Evolutionary conservation across 441 rosid genomes (phyloP).

Genomic region (Jatropha multifida): DNA sequence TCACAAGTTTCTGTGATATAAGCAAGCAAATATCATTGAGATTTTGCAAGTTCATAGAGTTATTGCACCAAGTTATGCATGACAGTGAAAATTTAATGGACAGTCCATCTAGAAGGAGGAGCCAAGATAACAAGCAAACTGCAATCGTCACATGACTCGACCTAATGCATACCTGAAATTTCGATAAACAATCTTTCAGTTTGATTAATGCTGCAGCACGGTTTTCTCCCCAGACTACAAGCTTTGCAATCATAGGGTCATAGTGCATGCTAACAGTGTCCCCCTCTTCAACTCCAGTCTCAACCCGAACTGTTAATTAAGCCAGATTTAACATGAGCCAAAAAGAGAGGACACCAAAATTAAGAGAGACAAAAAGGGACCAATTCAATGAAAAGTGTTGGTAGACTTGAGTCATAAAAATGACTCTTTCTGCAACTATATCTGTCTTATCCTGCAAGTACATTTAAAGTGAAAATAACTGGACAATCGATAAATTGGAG

Average conservation of each 20-base stretch:
- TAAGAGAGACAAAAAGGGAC: not conserved
- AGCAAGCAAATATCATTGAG: not conserved
- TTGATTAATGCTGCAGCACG: constrained; percentile 82
- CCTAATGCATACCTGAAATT: constrained; percentile 66
- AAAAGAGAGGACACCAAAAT: constrained; percentile 9
- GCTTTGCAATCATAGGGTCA: constrained; percentile 99
- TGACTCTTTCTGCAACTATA: not conserved
- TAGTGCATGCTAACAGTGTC: constrained; percentile 96
- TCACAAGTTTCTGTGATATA: not conserved
- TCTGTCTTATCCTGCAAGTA: constrained; percentile 6
- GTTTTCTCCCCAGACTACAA: constrained; percentile 90
- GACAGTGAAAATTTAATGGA: not conserved
- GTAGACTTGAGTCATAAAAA: constrained; percentile 13
- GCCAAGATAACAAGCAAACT: constrained; percentile 12
- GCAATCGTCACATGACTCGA: constrained; percentile 11
- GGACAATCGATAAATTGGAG: constrained; percentile 1
- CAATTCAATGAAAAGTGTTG: not conserved
- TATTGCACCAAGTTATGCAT: not conserved
- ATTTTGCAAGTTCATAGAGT: not conserved
- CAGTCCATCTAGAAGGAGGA: constrained; percentile 19
- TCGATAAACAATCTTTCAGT: constrained; percentile 80
- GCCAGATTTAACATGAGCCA: constrained; percentile 24
- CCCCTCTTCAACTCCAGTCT: constrained; percentile 96
- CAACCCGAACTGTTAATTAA: constrained; percentile 66
- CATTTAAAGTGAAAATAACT: constrained; percentile 9